phyloP scores from a whole-genome alignment of 2,329 filamentous ascomycete species.

The Fusarium mexicanum region DNA sequence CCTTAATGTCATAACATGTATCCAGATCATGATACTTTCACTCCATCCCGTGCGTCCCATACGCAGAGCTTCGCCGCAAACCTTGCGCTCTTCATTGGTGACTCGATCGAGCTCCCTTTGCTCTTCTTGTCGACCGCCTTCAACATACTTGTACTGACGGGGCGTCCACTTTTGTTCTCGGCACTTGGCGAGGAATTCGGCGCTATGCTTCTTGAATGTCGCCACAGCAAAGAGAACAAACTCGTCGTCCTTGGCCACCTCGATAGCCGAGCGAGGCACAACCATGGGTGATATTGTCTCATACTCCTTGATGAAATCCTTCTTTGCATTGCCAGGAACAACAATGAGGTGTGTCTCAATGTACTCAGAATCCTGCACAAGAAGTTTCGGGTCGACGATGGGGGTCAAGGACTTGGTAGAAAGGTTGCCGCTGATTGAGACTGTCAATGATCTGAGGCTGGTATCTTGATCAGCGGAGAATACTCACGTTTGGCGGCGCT shows the following conservation, averaged over 20 bases:
- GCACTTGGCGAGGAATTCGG: conserved; percentile 91
- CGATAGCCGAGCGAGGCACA: conserved; percentile 84
- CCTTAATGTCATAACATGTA: conserved; percentile 88
- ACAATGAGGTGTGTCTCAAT: conserved; percentile 95
- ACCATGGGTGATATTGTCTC: conserved; percentile 92
- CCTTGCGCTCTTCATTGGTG: conserved; percentile 84
- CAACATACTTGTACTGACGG: conserved; percentile 90
- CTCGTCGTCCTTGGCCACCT: conserved; percentile 87
- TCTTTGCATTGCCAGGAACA: conserved; percentile 80
- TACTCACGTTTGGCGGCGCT: conserved; percentile 86
- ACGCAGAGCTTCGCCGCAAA: conserved; percentile 91
- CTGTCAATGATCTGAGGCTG: not conserved
- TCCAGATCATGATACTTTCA: conserved; percentile 95
- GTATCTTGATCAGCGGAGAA: not conserved
- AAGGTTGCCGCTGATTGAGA: conserved; percentile 78
- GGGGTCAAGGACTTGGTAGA: conserved; percentile 93
- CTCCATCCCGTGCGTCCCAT: conserved; percentile 93
- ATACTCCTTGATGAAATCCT: conserved; percentile 90
- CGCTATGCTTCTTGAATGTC: conserved; percentile 89
- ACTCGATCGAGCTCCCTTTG: conserved; percentile 85
- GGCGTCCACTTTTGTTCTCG: conserved; percentile 95
- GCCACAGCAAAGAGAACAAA: conserved; percentile 90
- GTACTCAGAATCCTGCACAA: conserved; percentile 93
- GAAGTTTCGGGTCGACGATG: conserved; percentile 80
- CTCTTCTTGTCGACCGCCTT: conserved; percentile 90